Conservation (phyloP, 1,284 basidiomycete species). For the Sporisorium scitamineum region DNA sequence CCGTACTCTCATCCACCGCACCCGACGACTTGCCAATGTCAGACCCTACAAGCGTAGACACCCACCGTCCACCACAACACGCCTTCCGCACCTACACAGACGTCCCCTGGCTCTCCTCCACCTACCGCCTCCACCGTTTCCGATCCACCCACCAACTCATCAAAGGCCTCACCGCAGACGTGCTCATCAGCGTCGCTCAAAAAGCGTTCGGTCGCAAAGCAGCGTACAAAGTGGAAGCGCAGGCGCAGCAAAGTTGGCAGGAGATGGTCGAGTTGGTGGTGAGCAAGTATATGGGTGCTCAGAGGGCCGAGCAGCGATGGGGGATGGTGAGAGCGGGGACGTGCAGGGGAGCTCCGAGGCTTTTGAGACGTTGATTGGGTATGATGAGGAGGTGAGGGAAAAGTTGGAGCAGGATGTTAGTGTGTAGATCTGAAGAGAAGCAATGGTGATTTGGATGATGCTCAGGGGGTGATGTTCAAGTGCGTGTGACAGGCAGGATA, state of each 20-base stretch:
- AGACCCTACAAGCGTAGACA: constrained; percentile 37
- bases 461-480: background rate
- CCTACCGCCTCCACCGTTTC: constrained; percentile 50
- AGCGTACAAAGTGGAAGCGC: constrained; percentile 20
- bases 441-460: background rate
- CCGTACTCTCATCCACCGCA: constrained; percentile 32
- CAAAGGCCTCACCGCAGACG: constrained; percentile 54
- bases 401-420: background rate
- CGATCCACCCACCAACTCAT: constrained; percentile 39
- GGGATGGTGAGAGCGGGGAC: constrained; percentile 54
- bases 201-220: constrained; percentile 20
- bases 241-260: constrained; percentile 35
- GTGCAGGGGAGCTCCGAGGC: constrained; percentile 42
- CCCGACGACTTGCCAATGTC: background rate
- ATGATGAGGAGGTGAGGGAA: constrained; percentile 15
- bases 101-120: constrained; percentile 43
- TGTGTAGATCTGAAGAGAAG: background rate
- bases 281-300: constrained; percentile 21
- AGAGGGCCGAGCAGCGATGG: constrained; percentile 40
- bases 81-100: constrained; percentile 50
- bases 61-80: constrained; percentile 45
- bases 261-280: constrained; percentile 47
- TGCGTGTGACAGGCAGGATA: background rate
- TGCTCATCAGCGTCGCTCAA: constrained; percentile 38
- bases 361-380: constrained; percentile 34